Conservation (phyloP, 1,284 basidiomycete species). For the Garcileccinum viscosum region DNA sequence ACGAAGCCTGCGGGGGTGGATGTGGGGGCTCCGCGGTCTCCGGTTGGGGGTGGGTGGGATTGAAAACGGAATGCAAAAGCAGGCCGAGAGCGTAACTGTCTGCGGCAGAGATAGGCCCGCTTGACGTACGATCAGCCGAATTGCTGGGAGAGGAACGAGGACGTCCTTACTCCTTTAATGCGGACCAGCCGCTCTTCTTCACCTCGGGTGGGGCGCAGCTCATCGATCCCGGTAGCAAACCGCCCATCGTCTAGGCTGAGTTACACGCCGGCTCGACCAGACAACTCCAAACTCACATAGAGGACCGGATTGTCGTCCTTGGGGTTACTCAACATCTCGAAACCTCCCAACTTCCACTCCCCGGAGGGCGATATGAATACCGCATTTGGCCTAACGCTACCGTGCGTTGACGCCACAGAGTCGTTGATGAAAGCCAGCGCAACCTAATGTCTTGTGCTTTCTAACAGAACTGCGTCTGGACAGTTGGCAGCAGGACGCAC, state of each 20-base stretch:
- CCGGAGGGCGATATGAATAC: slow-evolving; percentile 91
- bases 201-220: slow-evolving; percentile 84
- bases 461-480: slow-evolving; percentile 7
- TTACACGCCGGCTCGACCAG: slow-evolving; percentile 14
- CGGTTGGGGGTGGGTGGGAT: slow-evolving; percentile 76
- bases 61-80: slow-evolving; percentile 86
- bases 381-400: slow-evolving; percentile 79
- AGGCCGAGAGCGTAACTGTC: slow-evolving; percentile 90
- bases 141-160: slow-evolving; percentile 4
- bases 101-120: slow-evolving; percentile 72
- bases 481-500: slow-evolving; percentile 47
- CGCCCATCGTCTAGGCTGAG: slow-evolving; percentile 69
- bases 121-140: slow-evolving; percentile 39
- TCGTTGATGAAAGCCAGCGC: slow-evolving; percentile 93
- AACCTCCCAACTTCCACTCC: slow-evolving; percentile 96
- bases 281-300: slow-evolving; percentile 65
- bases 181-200: slow-evolving; percentile 87
- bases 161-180: slow-evolving; percentile 76
- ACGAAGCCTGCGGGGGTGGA: slow-evolving; percentile 73
- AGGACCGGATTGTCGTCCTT: slow-evolving; percentile 79
- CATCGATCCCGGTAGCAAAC: slow-evolving; percentile 66
- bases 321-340: slow-evolving; percentile 86
- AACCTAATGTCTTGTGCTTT: slow-evolving; percentile 55
- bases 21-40: slow-evolving; percentile 74
- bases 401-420: slow-evolving; percentile 85